A percentile compares a stretch with the other conserved stretches of the same genome.
Evolutionary conservation across 2,329 filamentous ascomycete species (phyloP).

Genomic region (Fusarium sp.): DNA sequence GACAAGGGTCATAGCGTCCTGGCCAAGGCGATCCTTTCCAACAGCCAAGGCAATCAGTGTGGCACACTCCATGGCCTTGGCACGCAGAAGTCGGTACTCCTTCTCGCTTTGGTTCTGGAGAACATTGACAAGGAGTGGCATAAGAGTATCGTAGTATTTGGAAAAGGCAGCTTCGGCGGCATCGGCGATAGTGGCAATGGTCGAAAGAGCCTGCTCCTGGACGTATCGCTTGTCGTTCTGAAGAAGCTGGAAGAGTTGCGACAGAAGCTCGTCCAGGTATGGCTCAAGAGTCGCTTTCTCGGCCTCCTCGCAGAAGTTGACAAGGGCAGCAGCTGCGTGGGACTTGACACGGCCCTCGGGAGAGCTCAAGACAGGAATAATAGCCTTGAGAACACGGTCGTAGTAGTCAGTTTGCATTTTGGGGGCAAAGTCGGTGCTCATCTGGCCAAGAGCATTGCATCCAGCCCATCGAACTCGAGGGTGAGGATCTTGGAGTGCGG

Average conservation of each 20-base stretch:
- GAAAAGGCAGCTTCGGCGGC: conserved; percentile 94
- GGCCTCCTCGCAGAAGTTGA: conserved; percentile 99
- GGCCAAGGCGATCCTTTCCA: conserved; percentile 89
- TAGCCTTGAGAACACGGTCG: conserved; percentile 84
- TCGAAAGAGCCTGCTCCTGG: conserved; percentile 96
- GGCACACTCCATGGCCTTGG: conserved; percentile 99
- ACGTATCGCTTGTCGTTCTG: conserved; percentile 95
- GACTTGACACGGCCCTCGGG: conserved; percentile 94
- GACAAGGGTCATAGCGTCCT: conserved; percentile 88
- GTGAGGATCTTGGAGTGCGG: conserved; percentile 88
- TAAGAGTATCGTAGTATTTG: conserved; percentile 94
- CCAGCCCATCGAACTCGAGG: conserved; percentile 96
- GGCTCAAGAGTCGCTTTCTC: conserved; percentile 92
- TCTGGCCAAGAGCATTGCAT: conserved; percentile 98
- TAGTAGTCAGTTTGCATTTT: conserved; percentile 99
- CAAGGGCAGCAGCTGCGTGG: conserved; percentile 95
- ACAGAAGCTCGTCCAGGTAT: conserved; percentile 89
- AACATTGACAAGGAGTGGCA: conserved; percentile 93
- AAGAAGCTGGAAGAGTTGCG: conserved; percentile 86
- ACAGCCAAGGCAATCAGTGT: conserved; percentile 96
- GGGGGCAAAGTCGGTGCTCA: conserved; percentile 99
- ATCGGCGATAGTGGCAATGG: conserved; percentile 98
- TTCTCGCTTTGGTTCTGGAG: conserved; percentile 91
- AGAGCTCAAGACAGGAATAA: conserved; percentile 91
- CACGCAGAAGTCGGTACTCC: conserved; percentile 89